These are phyloP conservation scores for Oryza rufipogon DNA, from an alignment of 176 grass and related monocot species.

Conservation along the genomic window DNA sequence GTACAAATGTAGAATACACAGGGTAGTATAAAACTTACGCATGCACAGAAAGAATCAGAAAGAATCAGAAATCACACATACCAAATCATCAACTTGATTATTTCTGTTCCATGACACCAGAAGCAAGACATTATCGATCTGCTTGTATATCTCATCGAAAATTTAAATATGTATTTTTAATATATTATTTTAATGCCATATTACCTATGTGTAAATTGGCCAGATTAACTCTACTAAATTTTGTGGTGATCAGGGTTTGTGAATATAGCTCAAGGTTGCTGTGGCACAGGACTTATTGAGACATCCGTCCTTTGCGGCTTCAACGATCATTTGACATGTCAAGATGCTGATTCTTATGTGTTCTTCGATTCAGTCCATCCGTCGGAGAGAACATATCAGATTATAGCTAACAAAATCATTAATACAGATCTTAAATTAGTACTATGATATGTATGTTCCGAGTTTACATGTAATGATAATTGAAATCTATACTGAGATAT, in stretches of 20 bases:
- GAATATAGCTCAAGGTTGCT: constrained; percentile 59
- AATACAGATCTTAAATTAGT: constrained; percentile 17
- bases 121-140: neutral
- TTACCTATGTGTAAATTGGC: neutral
- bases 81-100: no score
- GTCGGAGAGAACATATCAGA: constrained; percentile 47
- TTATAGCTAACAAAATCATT: constrained; percentile 49
- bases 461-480: neutral
- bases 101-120: neutral
- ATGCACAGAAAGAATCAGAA: no score
- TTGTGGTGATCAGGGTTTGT: constrained; percentile 51
- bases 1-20: no score
- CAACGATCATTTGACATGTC: constrained; percentile 38
- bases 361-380: constrained; percentile 73
- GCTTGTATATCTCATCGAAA: neutral
- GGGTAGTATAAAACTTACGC: no score
- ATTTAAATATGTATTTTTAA: neutral
- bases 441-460: constrained; percentile 32
- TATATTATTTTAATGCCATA: neutral
- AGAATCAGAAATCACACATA: no score
- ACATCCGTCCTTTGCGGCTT: constrained; percentile 44
- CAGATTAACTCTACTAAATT: neutral
- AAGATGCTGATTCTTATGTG: constrained; percentile 47
- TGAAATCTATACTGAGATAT: no score
- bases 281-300: constrained; percentile 64